Conservation (phyloP, 2,329 filamentous ascomycete species). For the Arthroderma sp. region DNA sequence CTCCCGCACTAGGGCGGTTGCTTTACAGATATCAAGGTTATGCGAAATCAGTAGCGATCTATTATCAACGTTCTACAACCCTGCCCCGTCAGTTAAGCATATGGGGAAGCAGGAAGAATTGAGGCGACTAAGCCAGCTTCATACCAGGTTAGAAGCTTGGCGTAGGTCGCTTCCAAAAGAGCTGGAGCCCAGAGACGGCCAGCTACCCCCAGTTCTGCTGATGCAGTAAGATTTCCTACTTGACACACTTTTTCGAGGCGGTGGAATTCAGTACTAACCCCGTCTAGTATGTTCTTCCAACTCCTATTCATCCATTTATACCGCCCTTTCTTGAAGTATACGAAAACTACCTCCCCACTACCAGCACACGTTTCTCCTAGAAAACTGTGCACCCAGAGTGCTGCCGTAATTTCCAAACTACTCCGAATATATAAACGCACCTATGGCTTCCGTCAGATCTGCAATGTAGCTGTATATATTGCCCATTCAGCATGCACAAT, state of each 20-base stretch:
- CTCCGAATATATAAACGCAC: conserved; percentile 86
- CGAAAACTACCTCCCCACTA: conserved; percentile 64
- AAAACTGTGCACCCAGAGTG: conserved; percentile 80
- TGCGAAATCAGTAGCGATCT: conserved; percentile 92
- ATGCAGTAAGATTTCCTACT: conserved; percentile 64
- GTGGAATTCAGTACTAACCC: conserved; percentile 10
- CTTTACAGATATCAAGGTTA: conserved; percentile 66
- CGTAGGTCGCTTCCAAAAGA: conserved; percentile 70
- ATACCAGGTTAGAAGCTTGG: conserved; percentile 83
- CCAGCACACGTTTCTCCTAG: conserved; percentile 80
- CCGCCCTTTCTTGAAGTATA: conserved; percentile 87
- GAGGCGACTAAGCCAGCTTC: conserved; percentile 84
- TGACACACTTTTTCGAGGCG: neutral
- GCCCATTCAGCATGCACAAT: conserved; percentile 88
- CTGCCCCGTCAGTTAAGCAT: conserved; percentile 46
- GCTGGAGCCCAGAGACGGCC: conserved; percentile 77
- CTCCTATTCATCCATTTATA: conserved; percentile 92
- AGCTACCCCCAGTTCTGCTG: conserved; percentile 66
- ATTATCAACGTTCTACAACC: conserved; percentile 82
- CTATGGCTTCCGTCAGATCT: conserved; percentile 84
- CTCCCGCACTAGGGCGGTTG: conserved; percentile 67
- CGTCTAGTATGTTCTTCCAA: conserved; percentile 84
- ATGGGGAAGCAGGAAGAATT: conserved; percentile 69
- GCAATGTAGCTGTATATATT: conserved; percentile 94
- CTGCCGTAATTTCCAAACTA: conserved; percentile 81